Conservation (phyloP, 768 basidiomycete species). For the Russula olivacea region DNA sequence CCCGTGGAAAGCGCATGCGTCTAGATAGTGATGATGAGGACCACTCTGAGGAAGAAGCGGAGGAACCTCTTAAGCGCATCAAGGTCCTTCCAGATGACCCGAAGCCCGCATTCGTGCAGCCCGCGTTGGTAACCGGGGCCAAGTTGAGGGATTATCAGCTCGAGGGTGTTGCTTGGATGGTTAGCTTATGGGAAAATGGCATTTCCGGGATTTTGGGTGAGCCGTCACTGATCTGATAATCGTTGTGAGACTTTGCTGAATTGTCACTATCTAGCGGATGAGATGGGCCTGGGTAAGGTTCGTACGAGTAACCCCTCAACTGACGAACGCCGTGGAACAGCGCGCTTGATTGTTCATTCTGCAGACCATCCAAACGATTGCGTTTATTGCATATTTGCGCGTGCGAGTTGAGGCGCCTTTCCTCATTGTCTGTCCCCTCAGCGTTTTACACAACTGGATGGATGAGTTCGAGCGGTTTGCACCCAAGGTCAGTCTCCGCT, state of each 20-base stretch:
- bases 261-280: conserved; percentile 54
- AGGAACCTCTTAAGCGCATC: conserved; percentile 26
- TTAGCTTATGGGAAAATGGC: conserved; percentile 77
- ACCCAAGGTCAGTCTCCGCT: conserved; percentile 48
- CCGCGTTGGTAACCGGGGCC: conserved; percentile 75
- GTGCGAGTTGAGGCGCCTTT: conserved; percentile 69
- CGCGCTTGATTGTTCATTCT: conserved; percentile 2
- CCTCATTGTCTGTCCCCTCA: conserved; percentile 87
- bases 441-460: conserved; percentile 88
- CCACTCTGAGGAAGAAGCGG: conserved; percentile 18
- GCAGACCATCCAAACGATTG: conserved; percentile 91
- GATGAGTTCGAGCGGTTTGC: conserved; percentile 83
- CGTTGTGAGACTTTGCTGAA: conserved; percentile 19
- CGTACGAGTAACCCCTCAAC: conserved; percentile 3
- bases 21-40: conserved; percentile 22
- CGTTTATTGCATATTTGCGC: conserved; percentile 87
- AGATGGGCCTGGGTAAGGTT: conserved; percentile 92
- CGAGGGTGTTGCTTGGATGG: conserved; percentile 95
- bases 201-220: conserved; percentile 73
- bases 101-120: conserved; percentile 52
- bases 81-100: conserved; percentile 16
- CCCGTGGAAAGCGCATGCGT: conserved; percentile 20
- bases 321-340: conserved; percentile 1
- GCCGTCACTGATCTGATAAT: conserved; percentile 15
- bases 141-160: conserved; percentile 87